Base-by-base conservation (phyloP, 495 filamentous ascomycete species). In the Aspergillus asperescens region DNA sequence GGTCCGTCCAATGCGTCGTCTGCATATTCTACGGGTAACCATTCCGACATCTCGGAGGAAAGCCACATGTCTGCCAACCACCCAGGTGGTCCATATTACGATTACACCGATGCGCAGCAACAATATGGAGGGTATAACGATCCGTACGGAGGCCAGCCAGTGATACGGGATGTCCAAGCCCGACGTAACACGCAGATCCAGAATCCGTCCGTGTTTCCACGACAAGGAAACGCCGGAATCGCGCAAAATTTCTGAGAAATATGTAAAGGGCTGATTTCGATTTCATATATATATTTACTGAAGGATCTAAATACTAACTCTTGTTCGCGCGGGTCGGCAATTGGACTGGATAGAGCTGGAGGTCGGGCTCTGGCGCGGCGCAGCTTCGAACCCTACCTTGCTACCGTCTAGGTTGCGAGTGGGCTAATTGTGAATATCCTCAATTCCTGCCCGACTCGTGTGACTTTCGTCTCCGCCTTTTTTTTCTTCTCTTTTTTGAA, bases 1-100 rank as follows among this genome's bases (percentile, higher is more conserved):
- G 93, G 93, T 2, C 86, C 92, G 12, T 96, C 90, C 1, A 98
- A 98, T 68, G 93, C 93, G 16, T 98, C 93, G 2, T 97, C 93
- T 1, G 89, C 88, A 8, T 98, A 98, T 67, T 96, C 92, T 28
- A 83, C 83, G 10, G 87, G 79, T 9, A 84, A 84, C 37, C 80
- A 81, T 39, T 96, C 94, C 3, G 91, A 96, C 58, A 83, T 81
- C 6, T 96, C 90, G 7, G 88, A 85, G 5, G 85, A 94, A 32
- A 83, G 77, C 31, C 79, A 77, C 27, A 73, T 83, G 60, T 79
- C 79, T 20, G 70, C 68, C 5, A 66, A 61, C 24, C 74, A 73
- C 56, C 70, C 72, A 20, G 65, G 63, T 7, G 74, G 64, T 18
- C 71, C 72, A 29, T 79, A 75, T 55, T 80, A 79, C 60, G 73